A percentile compares a stretch with the other conserved stretches of the same genome.
Evolutionary conservation across 192 early-diverging fungal genomes (phyloP).

Genomic region (Rhizoclosmatium globosum): DNA sequence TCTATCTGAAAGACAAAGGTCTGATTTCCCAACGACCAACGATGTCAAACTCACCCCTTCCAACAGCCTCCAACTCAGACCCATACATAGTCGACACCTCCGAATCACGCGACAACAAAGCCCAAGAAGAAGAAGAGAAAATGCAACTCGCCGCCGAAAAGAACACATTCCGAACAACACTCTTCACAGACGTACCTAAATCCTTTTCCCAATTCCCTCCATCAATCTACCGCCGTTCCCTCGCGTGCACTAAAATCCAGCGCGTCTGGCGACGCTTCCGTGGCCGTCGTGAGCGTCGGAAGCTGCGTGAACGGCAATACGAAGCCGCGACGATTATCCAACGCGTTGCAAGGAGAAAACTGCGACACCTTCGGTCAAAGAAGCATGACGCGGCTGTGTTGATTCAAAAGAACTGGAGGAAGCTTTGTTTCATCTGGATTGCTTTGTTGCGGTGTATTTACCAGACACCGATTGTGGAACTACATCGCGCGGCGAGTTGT

Average conservation of each 20-base stretch:
- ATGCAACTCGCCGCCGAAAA: slow-evolving; percentile 59
- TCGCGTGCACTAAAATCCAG: slow-evolving; percentile 63
- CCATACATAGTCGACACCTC: neutral
- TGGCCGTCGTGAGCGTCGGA: slow-evolving; percentile 49
- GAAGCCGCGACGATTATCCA: slow-evolving; percentile 61
- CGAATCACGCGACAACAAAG: neutral
- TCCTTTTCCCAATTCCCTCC: slow-evolving; percentile 70
- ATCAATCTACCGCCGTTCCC: slow-evolving; percentile 59
- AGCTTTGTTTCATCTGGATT: slow-evolving; percentile 59
- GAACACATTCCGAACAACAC: slow-evolving; percentile 44
- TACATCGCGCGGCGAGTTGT: slow-evolving; percentile 56
- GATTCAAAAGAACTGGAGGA: slow-evolving; percentile 64
- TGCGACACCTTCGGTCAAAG: slow-evolving; percentile 48
- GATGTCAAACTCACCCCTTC: neutral
- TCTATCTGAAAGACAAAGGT: neutral
- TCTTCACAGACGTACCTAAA: slow-evolving; percentile 43
- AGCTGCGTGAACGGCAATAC: slow-evolving; percentile 58
- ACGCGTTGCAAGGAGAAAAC: slow-evolving; percentile 58
- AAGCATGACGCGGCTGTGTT: slow-evolving; percentile 60
- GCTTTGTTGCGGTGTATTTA: slow-evolving; percentile 66
- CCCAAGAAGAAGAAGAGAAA: slow-evolving; percentile 40
- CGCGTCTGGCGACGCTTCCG: slow-evolving; percentile 58
- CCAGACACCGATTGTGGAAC: slow-evolving; percentile 58
- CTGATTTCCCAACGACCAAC: neutral
- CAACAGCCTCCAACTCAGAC: neutral